Percentiles rank a stretch among this genome's conserved stretches.
Evolutionary conservation across 2,329 filamentous ascomycete species (phyloP).

Genomic region (Phyllosticta capitalensis): DNA sequence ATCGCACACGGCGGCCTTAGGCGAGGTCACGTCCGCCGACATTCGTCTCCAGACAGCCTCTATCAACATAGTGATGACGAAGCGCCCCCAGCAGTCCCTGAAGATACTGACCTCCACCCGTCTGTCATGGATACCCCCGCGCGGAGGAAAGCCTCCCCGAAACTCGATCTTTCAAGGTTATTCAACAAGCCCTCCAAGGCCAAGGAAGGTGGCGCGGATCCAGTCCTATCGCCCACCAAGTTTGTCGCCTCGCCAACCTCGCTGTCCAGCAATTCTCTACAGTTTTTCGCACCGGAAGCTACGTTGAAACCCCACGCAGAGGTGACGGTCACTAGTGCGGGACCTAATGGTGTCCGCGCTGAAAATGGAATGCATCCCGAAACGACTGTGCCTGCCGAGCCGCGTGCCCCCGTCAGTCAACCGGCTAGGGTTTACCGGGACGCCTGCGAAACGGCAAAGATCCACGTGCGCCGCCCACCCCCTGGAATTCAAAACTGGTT

Average conservation of each 20-base stretch:
- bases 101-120: not conserved
- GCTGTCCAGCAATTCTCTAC: slow-evolving; percentile 30
- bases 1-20: slow-evolving; percentile 34
- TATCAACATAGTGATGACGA: slow-evolving; percentile 12
- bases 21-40: slow-evolving; percentile 26
- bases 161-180: slow-evolving; percentile 33
- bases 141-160: slow-evolving; percentile 27
- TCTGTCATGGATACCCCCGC: not conserved
- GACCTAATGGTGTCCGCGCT: slow-evolving; percentile 10
- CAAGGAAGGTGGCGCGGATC: slow-evolving; percentile 15
- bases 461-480: slow-evolving; percentile 37
- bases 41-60: slow-evolving; percentile 13
- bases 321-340: not conserved
- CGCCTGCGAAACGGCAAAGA: slow-evolving; percentile 36
- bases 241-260: slow-evolving; percentile 31
- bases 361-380: not conserved
- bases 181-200: slow-evolving; percentile 28
- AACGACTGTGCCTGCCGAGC: slow-evolving; percentile 16
- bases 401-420: not conserved
- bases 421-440: not conserved
- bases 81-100: slow-evolving; percentile 11
- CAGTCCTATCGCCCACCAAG: slow-evolving; percentile 29
- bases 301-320: not conserved
- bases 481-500: slow-evolving; percentile 44
- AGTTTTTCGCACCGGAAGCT: slow-evolving; percentile 14